Base-by-base conservation (phyloP, 345 rosid genomes). In the Conringia planisiliqua region DNA sequence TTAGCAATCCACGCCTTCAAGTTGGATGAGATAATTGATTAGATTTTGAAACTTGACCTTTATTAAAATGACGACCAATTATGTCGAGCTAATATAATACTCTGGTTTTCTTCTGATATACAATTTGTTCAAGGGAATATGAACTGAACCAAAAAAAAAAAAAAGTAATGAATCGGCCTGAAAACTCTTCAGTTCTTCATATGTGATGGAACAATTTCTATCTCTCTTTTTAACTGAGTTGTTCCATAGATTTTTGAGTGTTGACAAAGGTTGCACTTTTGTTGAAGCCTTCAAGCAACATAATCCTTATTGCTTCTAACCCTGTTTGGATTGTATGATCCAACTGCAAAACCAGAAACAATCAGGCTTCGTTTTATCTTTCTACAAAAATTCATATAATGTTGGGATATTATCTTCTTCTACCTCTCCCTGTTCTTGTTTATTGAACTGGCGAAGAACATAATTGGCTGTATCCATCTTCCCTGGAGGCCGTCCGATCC, bases 401-500 rank as follows among this genome's bases (percentile, higher is more conserved):
- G 70, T 36, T 68, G 70, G 38, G 20, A 43, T 61, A n/a, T 32
- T 44, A 35, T 72, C 64, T 50, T 29, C 61, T 17, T 57, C 10
- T 54, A 89, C 98, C 92, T 92, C 97, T 79, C 82, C 85, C 7
- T 74, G 85, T 79, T 95, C 98, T 83, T 87, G 87, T 82, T 76
- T 89, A 36, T 58, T 85, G 80, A 95, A 92, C 22, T 89, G 85
- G 11, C 87, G 87, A 30, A 95, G 84, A 66, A 95, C 99, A 74
- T 82, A 89, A 76, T 66, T 87, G 17, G 73, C 83, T n/a, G 92
- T 46, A 74, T 89, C 90, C 94, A 90, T 95, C 84, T 84, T 92
- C 56, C 99, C 99, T 54, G 92, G 97, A 61, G 99, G 99, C 38
- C 97, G 85, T 44, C 99, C 99, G 14, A 90, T 95, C 40, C 99